Percentiles rank a stretch among this genome's conserved stretches.
These are phyloP conservation scores for Pseudocercospora fuligena DNA, from an alignment of 2,329 filamentous ascomycete genomes.

Conservation along the genomic window DNA sequence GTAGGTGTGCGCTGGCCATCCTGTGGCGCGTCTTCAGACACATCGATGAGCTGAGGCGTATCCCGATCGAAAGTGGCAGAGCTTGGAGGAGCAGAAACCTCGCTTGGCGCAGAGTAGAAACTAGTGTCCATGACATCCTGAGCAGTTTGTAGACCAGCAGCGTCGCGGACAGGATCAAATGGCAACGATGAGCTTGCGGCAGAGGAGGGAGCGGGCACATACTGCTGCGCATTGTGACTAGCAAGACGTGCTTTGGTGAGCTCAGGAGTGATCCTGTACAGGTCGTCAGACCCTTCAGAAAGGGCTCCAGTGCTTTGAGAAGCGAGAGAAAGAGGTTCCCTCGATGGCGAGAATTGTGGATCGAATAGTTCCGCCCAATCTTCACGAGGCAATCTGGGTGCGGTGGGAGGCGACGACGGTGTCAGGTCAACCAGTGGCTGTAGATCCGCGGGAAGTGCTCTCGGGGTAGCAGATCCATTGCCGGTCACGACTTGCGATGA, in stretches of 20 bases:
- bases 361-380: constrained; percentile 33
- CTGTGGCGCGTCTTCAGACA: constrained; percentile 24
- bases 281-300: constrained; percentile 34
- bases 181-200: constrained; percentile 18
- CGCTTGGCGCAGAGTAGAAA: constrained; percentile 39
- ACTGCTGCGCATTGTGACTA: constrained; percentile 28
- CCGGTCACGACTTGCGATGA: constrained; percentile 29
- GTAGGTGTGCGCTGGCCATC: constrained; percentile 32
- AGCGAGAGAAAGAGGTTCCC: constrained; percentile 18
- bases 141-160: constrained; percentile 28
- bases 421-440: constrained; percentile 37
- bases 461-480: constrained; percentile 23
- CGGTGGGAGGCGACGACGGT: constrained; percentile 28
- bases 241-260: constrained; percentile 40
- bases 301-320: constrained; percentile 16
- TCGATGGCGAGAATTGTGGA: constrained; percentile 18
- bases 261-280: constrained; percentile 42
- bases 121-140: constrained; percentile 31
- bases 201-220: constrained; percentile 3
- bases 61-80: constrained; percentile 22
- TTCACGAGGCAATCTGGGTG: constrained; percentile 17
- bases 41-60: constrained; percentile 29
- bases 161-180: constrained; percentile 41
- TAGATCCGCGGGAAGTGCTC: constrained; percentile 11
- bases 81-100: constrained; percentile 28